Percentiles rank a stretch among this genome's conserved stretches.
Conservation (phyloP, 495 filamentous ascomycete species). For the Annulohypoxylon moriforme region DNA sequence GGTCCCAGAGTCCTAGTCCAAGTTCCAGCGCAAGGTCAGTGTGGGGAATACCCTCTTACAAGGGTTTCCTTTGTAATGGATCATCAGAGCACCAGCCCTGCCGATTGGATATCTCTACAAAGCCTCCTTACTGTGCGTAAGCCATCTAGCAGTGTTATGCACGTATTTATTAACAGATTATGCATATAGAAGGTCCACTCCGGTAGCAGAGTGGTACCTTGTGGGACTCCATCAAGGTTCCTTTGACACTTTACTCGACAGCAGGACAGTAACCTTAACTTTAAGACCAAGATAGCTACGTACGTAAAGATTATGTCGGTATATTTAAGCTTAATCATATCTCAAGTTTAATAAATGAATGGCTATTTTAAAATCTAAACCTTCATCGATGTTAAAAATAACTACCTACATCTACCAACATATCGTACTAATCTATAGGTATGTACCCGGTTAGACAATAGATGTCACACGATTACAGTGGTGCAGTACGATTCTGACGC, state of each 20-base stretch:
- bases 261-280: neutral
- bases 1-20: neutral
- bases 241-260: neutral
- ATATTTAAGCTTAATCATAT: neutral
- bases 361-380: too few relatives aligned
- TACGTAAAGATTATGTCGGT: neutral
- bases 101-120: neutral
- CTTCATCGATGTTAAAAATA: neutral
- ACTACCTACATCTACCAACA: neutral
- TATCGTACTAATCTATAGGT: neutral
- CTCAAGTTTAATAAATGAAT: neutral
- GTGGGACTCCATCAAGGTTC: neutral
- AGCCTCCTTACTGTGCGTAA: slow-evolving; percentile 8
- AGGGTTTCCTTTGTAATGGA: slow-evolving; percentile 15
- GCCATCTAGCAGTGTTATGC: slow-evolving; percentile 17
- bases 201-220: neutral
- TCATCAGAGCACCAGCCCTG: slow-evolving; percentile 27
- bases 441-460: neutral
- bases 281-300: neutral
- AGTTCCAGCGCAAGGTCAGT: slow-evolving; percentile 7
- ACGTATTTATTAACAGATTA: slow-evolving; percentile 13
- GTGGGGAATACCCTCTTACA: slow-evolving; percentile 14
- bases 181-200: slow-evolving; percentile 1
- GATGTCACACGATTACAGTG: neutral
- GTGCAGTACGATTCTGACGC: slow-evolving; percentile 11